phyloP scores from a whole-genome alignment of 768 basidiomycete genomes.

The Termitomyces sp. region DNA sequence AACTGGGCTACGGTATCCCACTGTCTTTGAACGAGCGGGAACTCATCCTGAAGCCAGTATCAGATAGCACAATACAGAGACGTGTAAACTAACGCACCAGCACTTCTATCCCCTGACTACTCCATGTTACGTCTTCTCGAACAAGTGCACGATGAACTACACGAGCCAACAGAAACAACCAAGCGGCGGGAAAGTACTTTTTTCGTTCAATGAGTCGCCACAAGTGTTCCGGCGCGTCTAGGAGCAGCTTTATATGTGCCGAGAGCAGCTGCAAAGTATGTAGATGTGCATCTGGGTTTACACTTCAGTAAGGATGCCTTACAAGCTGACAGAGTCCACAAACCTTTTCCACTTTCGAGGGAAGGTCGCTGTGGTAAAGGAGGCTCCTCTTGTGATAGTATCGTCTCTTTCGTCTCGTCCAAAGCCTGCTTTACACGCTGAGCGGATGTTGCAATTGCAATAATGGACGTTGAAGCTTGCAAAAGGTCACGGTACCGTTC shows the following conservation, averaged over 20 bases:
- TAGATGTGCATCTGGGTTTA: constrained; percentile 57
- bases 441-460: constrained; percentile 69
- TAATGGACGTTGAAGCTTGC: constrained; percentile 83
- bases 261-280: constrained; percentile 71
- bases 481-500: constrained; percentile 88
- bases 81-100: constrained; percentile 36
- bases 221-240: constrained; percentile 89
- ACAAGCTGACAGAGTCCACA: constrained; percentile 8
- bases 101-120: constrained; percentile 57
- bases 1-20: constrained; percentile 91
- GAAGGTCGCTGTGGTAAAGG: constrained; percentile 39
- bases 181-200: constrained; percentile 78
- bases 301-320: background rate
- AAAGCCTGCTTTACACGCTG: constrained; percentile 60
- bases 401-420: constrained; percentile 54
- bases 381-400: constrained; percentile 44
- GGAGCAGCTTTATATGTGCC: constrained; percentile 85
- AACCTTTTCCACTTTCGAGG: constrained; percentile 39
- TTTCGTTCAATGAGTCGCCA: constrained; percentile 85
- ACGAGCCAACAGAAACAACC: constrained; percentile 82
- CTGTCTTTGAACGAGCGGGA: constrained; percentile 86
- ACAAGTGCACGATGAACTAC: constrained; percentile 79
- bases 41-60: constrained; percentile 56
- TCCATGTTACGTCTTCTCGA: constrained; percentile 60
- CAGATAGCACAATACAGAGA: background rate